phyloP scores from a whole-genome alignment of 2,329 filamentous ascomycete species.

The Penicillium sp. region DNA sequence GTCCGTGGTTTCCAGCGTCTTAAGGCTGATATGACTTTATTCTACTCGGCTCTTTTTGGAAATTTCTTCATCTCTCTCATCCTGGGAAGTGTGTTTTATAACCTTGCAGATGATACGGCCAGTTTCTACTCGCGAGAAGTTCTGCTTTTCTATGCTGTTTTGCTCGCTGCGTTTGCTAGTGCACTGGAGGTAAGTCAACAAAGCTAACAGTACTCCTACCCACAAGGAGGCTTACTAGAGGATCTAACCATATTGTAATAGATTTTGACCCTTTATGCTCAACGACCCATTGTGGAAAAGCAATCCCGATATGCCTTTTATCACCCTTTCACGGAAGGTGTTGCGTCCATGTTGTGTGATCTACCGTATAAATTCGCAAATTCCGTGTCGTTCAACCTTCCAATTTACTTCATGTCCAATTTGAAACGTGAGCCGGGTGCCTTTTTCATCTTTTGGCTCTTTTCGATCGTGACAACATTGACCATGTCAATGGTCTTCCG shows the following conservation, averaged over 20 bases:
- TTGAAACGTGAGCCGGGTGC: slow-evolving; percentile 69
- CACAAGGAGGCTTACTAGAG: background rate
- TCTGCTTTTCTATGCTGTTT: slow-evolving; percentile 81
- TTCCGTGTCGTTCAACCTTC: slow-evolving; percentile 72
- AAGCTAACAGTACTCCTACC: background rate
- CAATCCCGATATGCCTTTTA: slow-evolving; percentile 87
- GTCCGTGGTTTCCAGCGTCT: background rate
- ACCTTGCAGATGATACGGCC: slow-evolving; percentile 61
- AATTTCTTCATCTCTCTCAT: slow-evolving; percentile 55
- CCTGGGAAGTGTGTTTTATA: slow-evolving; percentile 70
- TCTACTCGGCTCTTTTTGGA: slow-evolving; percentile 36
- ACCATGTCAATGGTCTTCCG: slow-evolving; percentile 87
- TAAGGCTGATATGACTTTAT: background rate
- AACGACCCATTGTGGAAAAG: slow-evolving; percentile 90
- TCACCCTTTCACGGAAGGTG: slow-evolving; percentile 84
- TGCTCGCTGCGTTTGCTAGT: slow-evolving; percentile 71
- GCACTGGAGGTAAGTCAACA: background rate
- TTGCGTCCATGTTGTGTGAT: slow-evolving; percentile 82
- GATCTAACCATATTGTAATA: slow-evolving; percentile 23
- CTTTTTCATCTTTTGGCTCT: slow-evolving; percentile 84
- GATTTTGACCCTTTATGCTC: slow-evolving; percentile 81
- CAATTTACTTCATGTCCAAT: slow-evolving; percentile 85
- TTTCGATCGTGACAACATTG: slow-evolving; percentile 57
- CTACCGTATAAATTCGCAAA: slow-evolving; percentile 78
- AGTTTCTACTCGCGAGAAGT: slow-evolving; percentile 77